Conservation (phyloP, 2,329 filamentous ascomycete species). For the Colletotrichum kahawae region DNA sequence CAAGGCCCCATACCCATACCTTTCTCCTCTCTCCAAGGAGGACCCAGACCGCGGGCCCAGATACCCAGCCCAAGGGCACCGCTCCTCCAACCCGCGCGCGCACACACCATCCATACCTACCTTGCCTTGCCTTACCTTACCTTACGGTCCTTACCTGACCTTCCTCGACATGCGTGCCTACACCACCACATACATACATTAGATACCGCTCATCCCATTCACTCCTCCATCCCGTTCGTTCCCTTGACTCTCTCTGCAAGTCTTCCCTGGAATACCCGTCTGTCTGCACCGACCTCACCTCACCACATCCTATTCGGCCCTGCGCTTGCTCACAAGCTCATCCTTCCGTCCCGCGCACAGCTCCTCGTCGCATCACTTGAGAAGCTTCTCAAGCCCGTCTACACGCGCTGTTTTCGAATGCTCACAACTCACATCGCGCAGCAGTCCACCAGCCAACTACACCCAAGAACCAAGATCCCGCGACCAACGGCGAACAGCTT, state of each 20-base stretch:
- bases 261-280: not conserved
- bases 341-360: not conserved
- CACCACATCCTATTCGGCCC: not conserved
- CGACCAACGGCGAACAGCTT: not conserved
- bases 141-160: not conserved
- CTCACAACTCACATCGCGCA: constrained; percentile 8
- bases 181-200: constrained; percentile 18
- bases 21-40: constrained; percentile 8
- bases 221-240: not conserved
- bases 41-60: constrained; percentile 11
- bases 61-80: constrained; percentile 17
- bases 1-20: not conserved
- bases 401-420: not conserved
- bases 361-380: not conserved
- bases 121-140: not conserved
- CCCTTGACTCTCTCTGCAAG: not conserved
- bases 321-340: not conserved
- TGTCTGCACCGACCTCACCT: not conserved
- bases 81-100: constrained; percentile 3
- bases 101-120: not conserved
- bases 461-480: not conserved
- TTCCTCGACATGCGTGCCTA: constrained; percentile 10
- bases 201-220: constrained; percentile 22
- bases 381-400: not conserved
- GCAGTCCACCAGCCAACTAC: not conserved